Evolutionary conservation across 257 asterid genomes (phyloP).

Genomic region (Fraxinus quadrangulata): DNA sequence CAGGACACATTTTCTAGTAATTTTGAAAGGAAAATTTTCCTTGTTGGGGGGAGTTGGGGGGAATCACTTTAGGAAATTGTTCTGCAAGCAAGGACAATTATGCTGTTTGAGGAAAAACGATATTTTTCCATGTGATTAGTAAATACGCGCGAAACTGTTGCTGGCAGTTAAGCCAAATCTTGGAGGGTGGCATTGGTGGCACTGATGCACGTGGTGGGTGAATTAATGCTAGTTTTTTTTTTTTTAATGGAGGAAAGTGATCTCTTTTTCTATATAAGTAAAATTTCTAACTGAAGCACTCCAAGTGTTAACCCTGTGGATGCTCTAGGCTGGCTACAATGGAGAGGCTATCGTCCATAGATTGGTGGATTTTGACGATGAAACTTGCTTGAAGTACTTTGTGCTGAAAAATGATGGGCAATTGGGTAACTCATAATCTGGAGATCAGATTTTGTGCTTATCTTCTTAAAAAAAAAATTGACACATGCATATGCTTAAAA

Average conservation of each 20-base stretch:
- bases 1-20: neutral
- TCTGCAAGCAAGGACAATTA: neutral
- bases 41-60: neutral
- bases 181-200: neutral
- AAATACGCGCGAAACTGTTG: neutral
- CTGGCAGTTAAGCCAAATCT: neutral
- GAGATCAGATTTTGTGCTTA: neutral
- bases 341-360: slow-evolving; percentile 10
- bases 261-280: neutral
- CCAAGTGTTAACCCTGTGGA: neutral
- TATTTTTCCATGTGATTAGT: neutral
- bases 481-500: too few species aligned
- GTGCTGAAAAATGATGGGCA: neutral
- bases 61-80: neutral
- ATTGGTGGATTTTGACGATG: neutral
- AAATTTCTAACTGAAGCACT: neutral
- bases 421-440: neutral
- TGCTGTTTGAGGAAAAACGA: neutral
- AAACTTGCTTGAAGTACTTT: neutral
- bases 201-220: neutral
- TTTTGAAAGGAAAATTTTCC: neutral
- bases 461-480: too few species aligned
- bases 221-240: neutral
- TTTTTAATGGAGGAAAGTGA: neutral
- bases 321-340: slow-evolving; percentile 6